phyloP scores from a whole-genome alignment of 1,139 yeast genomes.

The Candida sp. region DNA sequence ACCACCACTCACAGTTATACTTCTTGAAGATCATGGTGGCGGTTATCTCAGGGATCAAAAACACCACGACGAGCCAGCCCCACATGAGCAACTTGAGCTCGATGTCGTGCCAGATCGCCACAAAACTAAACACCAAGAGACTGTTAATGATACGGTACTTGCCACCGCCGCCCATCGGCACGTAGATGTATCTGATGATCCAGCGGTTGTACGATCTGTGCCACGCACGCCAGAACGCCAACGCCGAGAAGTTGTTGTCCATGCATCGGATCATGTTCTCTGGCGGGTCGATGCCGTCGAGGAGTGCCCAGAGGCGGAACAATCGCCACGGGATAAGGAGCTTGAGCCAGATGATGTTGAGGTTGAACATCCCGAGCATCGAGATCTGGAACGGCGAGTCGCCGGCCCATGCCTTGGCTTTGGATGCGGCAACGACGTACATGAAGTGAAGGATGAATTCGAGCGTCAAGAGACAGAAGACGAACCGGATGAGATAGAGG shows the following conservation, averaged over 20 bases:
- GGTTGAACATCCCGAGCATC: conserved; percentile 91
- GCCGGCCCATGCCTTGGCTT: conserved; percentile 88
- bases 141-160: conserved; percentile 71
- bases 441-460: conserved; percentile 86
- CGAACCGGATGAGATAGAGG: conserved; percentile 68
- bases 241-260: conserved; percentile 90
- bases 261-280: conserved; percentile 98
- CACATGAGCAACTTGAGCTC: conserved; percentile 84
- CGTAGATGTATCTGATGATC: conserved; percentile 81
- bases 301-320: conserved; percentile 88
- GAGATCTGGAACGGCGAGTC: conserved; percentile 92
- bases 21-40: conserved; percentile 54
- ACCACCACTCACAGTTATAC: conserved; percentile 64
- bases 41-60: conserved; percentile 84
- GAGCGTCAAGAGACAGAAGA: conserved; percentile 82
- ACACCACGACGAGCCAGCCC: conserved; percentile 95
- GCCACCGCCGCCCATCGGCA: conserved; percentile 88
- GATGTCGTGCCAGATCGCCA: conserved; percentile 98
- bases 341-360: conserved; percentile 92
- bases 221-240: conserved; percentile 99
- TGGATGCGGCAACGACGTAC: conserved; percentile 93
- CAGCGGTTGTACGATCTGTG: conserved; percentile 93
- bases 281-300: conserved; percentile 95
- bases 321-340: conserved; percentile 95
- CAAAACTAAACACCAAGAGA: conserved; percentile 91